Evolutionary conservation across 345 rosid genomes (phyloP).

Genomic region (Pseudoturritis turrita): DNA sequence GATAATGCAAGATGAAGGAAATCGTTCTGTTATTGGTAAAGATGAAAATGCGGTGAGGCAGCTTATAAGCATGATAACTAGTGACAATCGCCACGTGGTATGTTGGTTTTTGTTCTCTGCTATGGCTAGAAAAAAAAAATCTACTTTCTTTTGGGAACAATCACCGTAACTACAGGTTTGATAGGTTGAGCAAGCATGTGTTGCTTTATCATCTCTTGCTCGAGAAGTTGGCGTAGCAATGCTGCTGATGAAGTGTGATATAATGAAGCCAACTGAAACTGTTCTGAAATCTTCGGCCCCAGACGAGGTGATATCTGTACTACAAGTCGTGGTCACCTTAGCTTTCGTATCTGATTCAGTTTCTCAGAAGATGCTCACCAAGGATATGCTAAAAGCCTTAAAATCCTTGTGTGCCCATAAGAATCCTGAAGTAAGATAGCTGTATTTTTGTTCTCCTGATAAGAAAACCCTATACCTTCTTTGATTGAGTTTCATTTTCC

Average conservation of each 20-base stretch:
- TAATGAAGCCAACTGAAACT: slow-evolving; percentile 92
- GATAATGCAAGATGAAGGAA: slow-evolving; percentile 95
- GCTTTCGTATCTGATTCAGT: slow-evolving; percentile 84
- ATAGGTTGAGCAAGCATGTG: slow-evolving; percentile 98
- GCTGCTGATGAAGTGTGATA: slow-evolving; percentile 96
- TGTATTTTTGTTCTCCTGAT: slow-evolving; percentile 2
- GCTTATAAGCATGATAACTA: slow-evolving; percentile 98
- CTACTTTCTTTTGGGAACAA: slow-evolving; percentile 18
- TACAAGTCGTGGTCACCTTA: slow-evolving; percentile 83
- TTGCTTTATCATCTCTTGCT: slow-evolving; percentile 88
- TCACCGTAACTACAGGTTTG: slow-evolving; percentile 28
- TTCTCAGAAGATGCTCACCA: slow-evolving; percentile 87
- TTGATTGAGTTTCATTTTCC: slow-evolving; percentile 26
- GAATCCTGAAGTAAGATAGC: slow-evolving; percentile 68
- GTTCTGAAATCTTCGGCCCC: slow-evolving; percentile 68
- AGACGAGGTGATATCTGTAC: slow-evolving; percentile 82
- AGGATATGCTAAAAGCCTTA: slow-evolving; percentile 74
- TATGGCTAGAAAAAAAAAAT: not conserved
- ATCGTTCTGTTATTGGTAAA: slow-evolving; percentile 82
- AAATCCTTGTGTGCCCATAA: slow-evolving; percentile 78
- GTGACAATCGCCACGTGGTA: slow-evolving; percentile 94
- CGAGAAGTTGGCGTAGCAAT: slow-evolving; percentile 85
- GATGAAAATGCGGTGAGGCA: slow-evolving; percentile 99
- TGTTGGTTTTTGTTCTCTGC: slow-evolving; percentile 25
- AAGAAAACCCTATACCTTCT: slow-evolving; percentile 3